phyloP scores from a whole-genome alignment of 129 eudicot genomes.

The Arctium lappa region DNA sequence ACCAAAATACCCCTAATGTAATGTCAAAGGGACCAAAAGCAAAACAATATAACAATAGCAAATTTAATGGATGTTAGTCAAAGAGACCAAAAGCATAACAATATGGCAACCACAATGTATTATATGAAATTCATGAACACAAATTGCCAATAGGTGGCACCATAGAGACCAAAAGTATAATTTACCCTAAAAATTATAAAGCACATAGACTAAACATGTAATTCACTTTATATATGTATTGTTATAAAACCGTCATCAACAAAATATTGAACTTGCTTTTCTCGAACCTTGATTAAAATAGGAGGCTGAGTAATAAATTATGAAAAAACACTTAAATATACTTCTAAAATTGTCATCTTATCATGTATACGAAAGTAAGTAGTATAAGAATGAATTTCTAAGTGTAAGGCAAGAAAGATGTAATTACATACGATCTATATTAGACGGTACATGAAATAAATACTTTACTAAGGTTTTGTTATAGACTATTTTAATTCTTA shows the following conservation, averaged over 20 bases:
- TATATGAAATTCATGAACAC: neutral
- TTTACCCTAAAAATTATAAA: no score
- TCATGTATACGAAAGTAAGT: neutral
- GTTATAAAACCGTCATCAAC: neutral
- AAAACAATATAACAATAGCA: no score
- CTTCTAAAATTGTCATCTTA: neutral
- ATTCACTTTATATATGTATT: neutral
- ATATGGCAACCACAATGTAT: neutral
- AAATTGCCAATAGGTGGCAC: neutral
- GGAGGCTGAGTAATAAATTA: neutral
- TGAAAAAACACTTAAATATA: neutral
- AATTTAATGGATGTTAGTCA: neutral
- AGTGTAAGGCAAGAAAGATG: neutral
- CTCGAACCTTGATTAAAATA: neutral
- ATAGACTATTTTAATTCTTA: slow-evolving; percentile 5
- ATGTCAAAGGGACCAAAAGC: neutral
- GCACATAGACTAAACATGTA: neutral
- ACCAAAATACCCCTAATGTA: neutral
- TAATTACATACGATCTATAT: neutral
- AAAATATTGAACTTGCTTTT: neutral
- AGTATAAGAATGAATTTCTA: slow-evolving; percentile 4
- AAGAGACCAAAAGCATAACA: neutral
- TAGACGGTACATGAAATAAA: slow-evolving; percentile 17
- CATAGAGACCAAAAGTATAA: no score
- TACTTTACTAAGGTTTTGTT: neutral